Percentiles rank a stretch among this genome's conserved stretches.
Evolutionary conservation across 805 yeast genomes (phyloP).

Genomic region (Lipomyces starkeyi): DNA sequence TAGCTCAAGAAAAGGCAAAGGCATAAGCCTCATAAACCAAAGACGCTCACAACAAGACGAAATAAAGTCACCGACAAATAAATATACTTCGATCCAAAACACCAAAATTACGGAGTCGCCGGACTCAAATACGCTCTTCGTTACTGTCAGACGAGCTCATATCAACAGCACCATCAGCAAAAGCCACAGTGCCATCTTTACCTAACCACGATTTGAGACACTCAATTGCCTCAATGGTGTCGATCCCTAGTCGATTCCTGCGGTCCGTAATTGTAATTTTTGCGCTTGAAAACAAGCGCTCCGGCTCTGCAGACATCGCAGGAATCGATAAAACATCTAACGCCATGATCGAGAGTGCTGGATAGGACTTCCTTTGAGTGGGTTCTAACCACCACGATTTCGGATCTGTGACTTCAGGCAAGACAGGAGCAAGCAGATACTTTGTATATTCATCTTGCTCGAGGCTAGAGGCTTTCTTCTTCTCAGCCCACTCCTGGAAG

Average conservation of each 20-base stretch:
- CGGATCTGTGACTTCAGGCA: neutral
- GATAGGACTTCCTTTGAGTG: slow-evolving; percentile 5
- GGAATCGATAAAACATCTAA: slow-evolving; percentile 8
- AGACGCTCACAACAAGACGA: no score
- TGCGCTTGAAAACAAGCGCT: slow-evolving; percentile 5
- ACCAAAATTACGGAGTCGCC: no score
- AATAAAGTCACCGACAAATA: no score
- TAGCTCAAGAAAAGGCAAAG: neutral
- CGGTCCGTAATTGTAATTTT: slow-evolving; percentile 3
- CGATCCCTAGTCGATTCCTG: neutral
- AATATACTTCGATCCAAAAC: no score
- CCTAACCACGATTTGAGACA: slow-evolving; percentile 10
- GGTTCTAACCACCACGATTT: slow-evolving; percentile 6
- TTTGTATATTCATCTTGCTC: slow-evolving; percentile 2
- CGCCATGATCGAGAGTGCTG: slow-evolving; percentile 3
- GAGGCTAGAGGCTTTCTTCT: neutral
- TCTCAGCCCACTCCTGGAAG: slow-evolving; percentile 1
- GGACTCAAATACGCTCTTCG: no score
- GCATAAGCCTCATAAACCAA: no score
- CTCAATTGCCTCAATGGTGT: neutral
- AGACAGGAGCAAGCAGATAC: neutral
- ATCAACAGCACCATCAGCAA: slow-evolving; percentile 3
- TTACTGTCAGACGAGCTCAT: neutral
- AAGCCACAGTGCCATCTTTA: neutral
- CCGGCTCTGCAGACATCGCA: slow-evolving; percentile 13